Percentiles rank a stretch among this genome's conserved stretches.
These are phyloP conservation scores for Phytophthora tentaculata DNA, from an alignment of 352 stramenopile genomes.

Conservation along the genomic window DNA sequence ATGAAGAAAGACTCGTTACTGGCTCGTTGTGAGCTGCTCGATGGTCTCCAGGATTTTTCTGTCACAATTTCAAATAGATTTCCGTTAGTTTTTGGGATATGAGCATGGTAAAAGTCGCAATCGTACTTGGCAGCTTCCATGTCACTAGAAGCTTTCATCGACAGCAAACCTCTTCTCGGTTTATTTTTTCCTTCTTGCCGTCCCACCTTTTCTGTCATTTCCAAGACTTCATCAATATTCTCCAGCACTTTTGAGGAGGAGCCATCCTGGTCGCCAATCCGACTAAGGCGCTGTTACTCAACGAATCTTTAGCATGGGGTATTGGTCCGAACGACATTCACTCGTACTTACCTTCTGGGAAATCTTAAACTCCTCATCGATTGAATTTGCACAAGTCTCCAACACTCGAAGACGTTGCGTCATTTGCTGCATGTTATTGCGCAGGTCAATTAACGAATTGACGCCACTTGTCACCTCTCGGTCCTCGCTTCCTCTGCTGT, in stretches of 20 bases:
- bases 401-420: conserved; percentile 53
- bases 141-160: conserved; percentile 48
- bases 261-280: conserved; percentile 20
- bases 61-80: conserved; percentile 33
- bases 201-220: conserved; percentile 6
- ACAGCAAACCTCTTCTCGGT: conserved; percentile 25
- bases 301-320: background rate
- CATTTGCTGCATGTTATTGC: conserved; percentile 58
- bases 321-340: background rate
- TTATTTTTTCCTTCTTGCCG: background rate
- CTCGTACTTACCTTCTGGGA: conserved; percentile 45
- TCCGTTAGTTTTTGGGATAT: conserved; percentile 21
- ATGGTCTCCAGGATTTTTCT: conserved; percentile 49
- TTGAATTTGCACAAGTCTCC: conserved; percentile 54
- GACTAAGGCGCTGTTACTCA: conserved; percentile 19
- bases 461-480: conserved; percentile 14
- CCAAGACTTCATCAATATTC: conserved; percentile 30
- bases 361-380: conserved; percentile 66
- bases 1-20: conserved; percentile 2
- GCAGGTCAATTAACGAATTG: conserved; percentile 42
- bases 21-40: conserved; percentile 41
- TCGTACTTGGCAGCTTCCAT: conserved; percentile 52
- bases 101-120: background rate
- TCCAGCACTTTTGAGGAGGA: conserved; percentile 12
- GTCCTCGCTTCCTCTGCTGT: conserved; percentile 11